Evolutionary conservation across 805 yeast species (phyloP).

Genomic region (Sugiyamaella mastotermitis): DNA sequence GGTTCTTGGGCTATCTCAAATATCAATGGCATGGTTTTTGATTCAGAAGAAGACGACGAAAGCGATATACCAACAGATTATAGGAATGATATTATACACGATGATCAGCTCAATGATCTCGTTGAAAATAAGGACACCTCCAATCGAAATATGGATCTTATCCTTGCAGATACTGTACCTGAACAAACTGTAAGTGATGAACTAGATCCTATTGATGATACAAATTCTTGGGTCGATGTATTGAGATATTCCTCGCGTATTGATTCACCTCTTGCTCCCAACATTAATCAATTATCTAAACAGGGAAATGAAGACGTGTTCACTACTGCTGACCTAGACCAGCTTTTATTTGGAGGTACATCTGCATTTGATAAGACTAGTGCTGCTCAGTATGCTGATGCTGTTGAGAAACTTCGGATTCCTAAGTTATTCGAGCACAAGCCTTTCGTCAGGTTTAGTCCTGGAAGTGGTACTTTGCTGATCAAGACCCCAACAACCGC

Average conservation of each 20-base stretch:
- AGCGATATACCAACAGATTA: no score
- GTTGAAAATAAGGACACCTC: constrained; percentile 5
- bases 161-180: not conserved
- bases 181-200: not conserved
- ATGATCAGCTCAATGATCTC: no score
- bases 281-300: constrained; percentile 3
- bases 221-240: constrained; percentile 51
- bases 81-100: no score
- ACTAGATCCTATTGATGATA: not conserved
- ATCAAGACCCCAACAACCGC: not conserved
- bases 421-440: constrained; percentile 9
- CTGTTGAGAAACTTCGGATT: constrained; percentile 14
- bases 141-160: not conserved
- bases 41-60: no score
- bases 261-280: constrained; percentile 13
- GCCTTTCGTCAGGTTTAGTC: constrained; percentile 14
- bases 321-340: constrained; percentile 39
- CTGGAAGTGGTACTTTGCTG: constrained; percentile 12
- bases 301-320: constrained; percentile 15
- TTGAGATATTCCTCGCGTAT: constrained; percentile 40
- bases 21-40: no score
- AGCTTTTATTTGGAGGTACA: constrained; percentile 39
- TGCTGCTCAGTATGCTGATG: constrained; percentile 10
- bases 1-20: no score
- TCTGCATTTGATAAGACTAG: constrained; percentile 11